These are phyloP conservation scores for Diutina siamensis DNA, from an alignment of 1,139 yeast genomes.

Conservation along the genomic window DNA sequence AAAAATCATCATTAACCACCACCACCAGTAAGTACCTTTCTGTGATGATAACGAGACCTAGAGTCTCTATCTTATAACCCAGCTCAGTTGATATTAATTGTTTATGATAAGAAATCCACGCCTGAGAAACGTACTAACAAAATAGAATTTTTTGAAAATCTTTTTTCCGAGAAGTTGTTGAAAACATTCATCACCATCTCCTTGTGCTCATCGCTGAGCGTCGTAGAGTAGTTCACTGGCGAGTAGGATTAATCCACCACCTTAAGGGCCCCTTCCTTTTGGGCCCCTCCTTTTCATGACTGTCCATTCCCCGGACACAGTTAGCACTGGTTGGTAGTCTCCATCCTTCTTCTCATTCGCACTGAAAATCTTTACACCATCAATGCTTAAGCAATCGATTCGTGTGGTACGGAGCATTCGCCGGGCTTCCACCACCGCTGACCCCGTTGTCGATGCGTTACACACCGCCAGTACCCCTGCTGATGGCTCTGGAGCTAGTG, in stretches of 20 bases:
- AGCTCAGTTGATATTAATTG: constrained; percentile 40
- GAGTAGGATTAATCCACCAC: too few relatives aligned
- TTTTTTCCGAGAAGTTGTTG: too few relatives aligned
- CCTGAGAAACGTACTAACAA: constrained; percentile 16
- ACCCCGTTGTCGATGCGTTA: background rate
- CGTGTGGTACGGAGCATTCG: background rate
- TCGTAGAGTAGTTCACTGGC: too few relatives aligned
- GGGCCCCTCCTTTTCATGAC: background rate
- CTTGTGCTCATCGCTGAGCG: background rate
- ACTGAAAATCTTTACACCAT: background rate
- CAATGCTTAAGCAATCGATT: background rate
- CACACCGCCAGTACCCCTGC: too few relatives aligned
- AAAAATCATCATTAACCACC: too few relatives aligned
- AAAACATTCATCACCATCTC: background rate
- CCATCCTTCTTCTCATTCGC: too few relatives aligned
- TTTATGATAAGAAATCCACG: constrained; percentile 31
- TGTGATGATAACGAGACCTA: constrained; percentile 34
- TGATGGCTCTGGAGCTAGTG: background rate
- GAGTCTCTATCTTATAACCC: constrained; percentile 27
- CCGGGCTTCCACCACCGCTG: background rate
- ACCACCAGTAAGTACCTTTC: background rate
- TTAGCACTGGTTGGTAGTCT: too few relatives aligned
- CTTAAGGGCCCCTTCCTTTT: background rate
- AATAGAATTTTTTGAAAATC: background rate
- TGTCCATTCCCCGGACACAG: too few relatives aligned